Evolutionary conservation across 495 filamentous ascomycete species (phyloP), one percentile per base, ranked within the genome.

Genomic region (Xylaria bambusicola): DNA sequence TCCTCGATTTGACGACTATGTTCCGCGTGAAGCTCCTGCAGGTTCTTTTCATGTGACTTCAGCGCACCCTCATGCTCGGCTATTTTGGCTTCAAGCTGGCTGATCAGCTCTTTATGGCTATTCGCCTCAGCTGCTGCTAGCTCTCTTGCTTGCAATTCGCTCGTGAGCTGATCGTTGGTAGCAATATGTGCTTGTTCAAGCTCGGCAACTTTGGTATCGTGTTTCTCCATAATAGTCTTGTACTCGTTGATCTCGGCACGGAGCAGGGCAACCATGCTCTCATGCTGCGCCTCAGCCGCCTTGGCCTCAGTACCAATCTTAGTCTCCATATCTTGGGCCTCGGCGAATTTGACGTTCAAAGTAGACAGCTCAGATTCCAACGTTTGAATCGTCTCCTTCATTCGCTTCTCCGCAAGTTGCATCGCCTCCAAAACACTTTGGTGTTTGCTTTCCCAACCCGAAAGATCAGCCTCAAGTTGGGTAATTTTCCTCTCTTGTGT

Each of bases 181-280:
- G 78, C 76, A 18, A 77, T 66, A 63, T 90, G 87, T 42, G 86
- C 78, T 48, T 83, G 73, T 69, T 93, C 89, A 15, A 92, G 75
- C 59, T 83, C 78, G 15, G 82, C 73, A 62, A 93, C 86, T 57
- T 83, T 86, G 33, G 79, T 72, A 31, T 84, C 71, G 63, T 89
- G 88, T 58, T 72, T 73, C 41, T 82, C 81, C 64, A 92, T 84
- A 24, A 87, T 84, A 15, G 80, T 70, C 75, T 89, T 92, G 72
- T 95, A 90, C 58, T 89, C 84, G 27, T 91, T 86, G 56, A 98
- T 87, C 63, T 93, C 85, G 55, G 75, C 79, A 60, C 89, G 88
- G 41, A 99, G 73, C 29, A 78, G 75, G 29, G 82, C 77, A 29
- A 96, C 80, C 36, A 87, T 68, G 35, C 88, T 81, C 55, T 87